Base-by-base conservation (phyloP, 257 asterid species). In the Solanum gracilifrons region DNA sequence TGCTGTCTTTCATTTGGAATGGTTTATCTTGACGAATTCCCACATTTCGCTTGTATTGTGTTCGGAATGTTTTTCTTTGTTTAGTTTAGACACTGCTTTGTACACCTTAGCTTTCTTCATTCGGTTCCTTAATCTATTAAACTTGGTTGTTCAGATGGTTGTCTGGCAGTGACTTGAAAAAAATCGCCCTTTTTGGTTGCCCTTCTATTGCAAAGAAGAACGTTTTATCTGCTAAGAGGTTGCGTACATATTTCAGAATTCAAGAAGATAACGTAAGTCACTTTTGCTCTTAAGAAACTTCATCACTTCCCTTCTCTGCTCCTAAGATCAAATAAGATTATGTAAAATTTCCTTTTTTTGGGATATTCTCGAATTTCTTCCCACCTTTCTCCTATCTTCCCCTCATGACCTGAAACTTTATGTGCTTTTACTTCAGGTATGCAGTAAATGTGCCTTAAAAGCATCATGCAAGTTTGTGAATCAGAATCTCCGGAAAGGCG, bases 131-230 rank as follows among this genome's bases (percentile, higher is more conserved):
- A 83, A 87, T 88, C 76, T 90, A 86, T 83, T 88, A 77, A 73
- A 80, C 58, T 90, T 88, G 79, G 87, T 86, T 60, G 36, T 58
- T 46, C 94, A 96, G 99, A 92, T 94, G 98, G 99, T 88, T 95
- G 87, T 94, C 98, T 10, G 98, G 95, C 51, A 91, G 96, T 88
- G 97, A 95, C 92, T 92, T 96, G 90, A 94, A 94, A 90, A 91
- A 83, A 75, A 91, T 96, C 84, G 98, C 98, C 46, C 90, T 88
- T 84, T 94, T 95, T 60, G 99, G 99, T 35, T 96, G 99, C 87
- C 98, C 98, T 82, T 93, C 95, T 33, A 88, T 92, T 33, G 94
- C 92, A 8, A 73, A 58, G 86, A 92, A 60, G 88, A 83, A 88
- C 5, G 91, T 92, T 21, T 62, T 43, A 60, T 90, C 94, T 76